A percentile compares a stretch with the other conserved stretches of the same genome.
Conservation (phyloP, 78 protist species). For the Chrysochromulina parva region DNA sequence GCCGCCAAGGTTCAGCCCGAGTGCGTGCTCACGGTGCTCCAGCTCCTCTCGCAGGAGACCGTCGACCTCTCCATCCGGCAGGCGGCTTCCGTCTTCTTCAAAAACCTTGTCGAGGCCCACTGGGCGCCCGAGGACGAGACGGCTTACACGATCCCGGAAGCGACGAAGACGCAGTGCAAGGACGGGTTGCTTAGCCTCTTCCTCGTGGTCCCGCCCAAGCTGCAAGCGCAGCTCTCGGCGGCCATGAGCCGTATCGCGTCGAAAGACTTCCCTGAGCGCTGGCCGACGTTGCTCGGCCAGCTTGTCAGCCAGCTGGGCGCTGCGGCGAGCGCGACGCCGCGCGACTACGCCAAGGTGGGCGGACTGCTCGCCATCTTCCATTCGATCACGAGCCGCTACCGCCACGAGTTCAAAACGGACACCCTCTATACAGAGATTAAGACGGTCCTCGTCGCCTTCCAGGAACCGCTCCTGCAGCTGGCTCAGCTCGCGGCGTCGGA, state of each 20-base stretch:
- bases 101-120: constrained; percentile 7
- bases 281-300: constrained; percentile 27
- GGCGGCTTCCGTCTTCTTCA: constrained; percentile 7
- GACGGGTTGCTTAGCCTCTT: background rate
- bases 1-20: background rate
- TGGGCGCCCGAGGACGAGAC: constrained; percentile 1
- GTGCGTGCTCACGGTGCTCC: background rate
- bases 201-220: background rate
- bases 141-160: background rate
- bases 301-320: background rate
- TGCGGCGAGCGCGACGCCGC: background rate
- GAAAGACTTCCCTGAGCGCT: constrained; percentile 44
- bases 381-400: constrained; percentile 36
- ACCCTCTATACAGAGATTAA: constrained; percentile 44
- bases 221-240: constrained; percentile 49
- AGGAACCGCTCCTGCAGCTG: constrained; percentile 11
- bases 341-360: background rate
- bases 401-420: constrained; percentile 38
- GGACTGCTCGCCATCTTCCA: constrained; percentile 28
- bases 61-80: background rate
- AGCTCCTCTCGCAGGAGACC: background rate
- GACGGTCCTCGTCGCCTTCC: constrained; percentile 31
- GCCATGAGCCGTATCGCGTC: constrained; percentile 11
- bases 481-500: background rate
- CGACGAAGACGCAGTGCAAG: constrained; percentile 2